Evolutionary conservation across 2,329 filamentous ascomycete species (phyloP), one percentile per base, ranked within the genome.

Genomic region (Drechslerella coelobrocha): DNA sequence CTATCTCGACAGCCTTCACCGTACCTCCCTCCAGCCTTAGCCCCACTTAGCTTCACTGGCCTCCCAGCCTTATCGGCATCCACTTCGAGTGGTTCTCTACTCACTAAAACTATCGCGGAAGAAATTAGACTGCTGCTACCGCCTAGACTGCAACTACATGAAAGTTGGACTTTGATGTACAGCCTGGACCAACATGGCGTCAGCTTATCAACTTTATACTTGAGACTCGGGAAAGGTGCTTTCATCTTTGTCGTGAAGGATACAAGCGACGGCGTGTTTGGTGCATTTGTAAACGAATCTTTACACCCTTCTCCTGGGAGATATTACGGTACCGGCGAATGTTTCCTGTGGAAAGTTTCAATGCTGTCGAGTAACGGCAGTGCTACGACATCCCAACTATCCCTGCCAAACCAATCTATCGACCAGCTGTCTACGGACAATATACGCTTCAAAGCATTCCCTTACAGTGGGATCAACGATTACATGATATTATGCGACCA

Each of bases 291-390:
- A 59, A 95, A 91, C 56, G 93, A 99, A 78, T 84, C 89, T 54
- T 92, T 93, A 9, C 90, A 89, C 75, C 90, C 91, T 0, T 83
- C 86, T 0, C 81, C 72, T n/a, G 72, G 91, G 1, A 89, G 92
- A 73, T 99, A 96, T 82, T 99, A 90, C 79, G 94, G 94, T 76
- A 97, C 91, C 10, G 94, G 94, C 76, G 94, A 99, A 79, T 97
- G 93, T 80, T 99, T 95, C 79, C 85, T 95, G 73, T 95, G 91
- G 91, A 86, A 89, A 51, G 89, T 90, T 0, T 86, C 87, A 47
- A 80, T 89, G 2, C 81, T 92, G 31, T 82, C 86, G 60, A 53
- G 37, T n/a, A 53, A 34, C 14, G 54, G 45, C 24, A 57, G 73
- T 26, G 65, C 62, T 39, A 75, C 73, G 53, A 74, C 61, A 47